Conservation (phyloP, 1,284 basidiomycete genomes). For the Tilletia caries region DNA sequence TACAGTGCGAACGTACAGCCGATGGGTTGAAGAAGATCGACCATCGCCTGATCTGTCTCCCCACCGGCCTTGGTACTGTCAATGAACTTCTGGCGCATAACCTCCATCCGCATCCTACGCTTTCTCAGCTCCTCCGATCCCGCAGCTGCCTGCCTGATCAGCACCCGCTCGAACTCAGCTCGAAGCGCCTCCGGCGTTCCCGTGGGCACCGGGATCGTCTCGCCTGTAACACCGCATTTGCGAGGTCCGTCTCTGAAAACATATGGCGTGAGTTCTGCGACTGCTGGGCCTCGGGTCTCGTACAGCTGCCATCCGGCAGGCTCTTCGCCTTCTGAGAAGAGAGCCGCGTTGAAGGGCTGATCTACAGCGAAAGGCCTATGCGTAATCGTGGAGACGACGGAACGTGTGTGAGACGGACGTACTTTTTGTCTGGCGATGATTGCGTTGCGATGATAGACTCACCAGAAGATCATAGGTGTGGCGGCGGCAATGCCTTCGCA, state of each 20-base stretch:
- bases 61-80: too few species aligned
- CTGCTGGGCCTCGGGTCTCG: too few species aligned
- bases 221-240: background rate
- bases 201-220: too few species aligned
- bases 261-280: background rate
- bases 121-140: background rate
- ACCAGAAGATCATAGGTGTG: background rate
- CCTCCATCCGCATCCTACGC: background rate
- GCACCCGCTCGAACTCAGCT: background rate
- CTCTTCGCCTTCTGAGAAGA: background rate
- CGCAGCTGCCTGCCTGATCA: background rate
- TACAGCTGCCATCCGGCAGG: background rate
- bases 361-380: background rate
- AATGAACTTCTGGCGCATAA: background rate
- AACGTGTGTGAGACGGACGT: too few species aligned
- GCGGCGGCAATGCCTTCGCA: background rate
- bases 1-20: too few species aligned
- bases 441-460: too few species aligned
- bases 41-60: too few species aligned
- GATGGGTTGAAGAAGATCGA: too few species aligned
- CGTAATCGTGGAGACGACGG: too few species aligned
- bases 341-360: background rate
- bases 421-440: too few species aligned
- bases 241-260: background rate
- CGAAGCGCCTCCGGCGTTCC: background rate